Conservation (phyloP, 2,329 filamentous ascomycete genomes). For the Ophiostoma quercus region DNA sequence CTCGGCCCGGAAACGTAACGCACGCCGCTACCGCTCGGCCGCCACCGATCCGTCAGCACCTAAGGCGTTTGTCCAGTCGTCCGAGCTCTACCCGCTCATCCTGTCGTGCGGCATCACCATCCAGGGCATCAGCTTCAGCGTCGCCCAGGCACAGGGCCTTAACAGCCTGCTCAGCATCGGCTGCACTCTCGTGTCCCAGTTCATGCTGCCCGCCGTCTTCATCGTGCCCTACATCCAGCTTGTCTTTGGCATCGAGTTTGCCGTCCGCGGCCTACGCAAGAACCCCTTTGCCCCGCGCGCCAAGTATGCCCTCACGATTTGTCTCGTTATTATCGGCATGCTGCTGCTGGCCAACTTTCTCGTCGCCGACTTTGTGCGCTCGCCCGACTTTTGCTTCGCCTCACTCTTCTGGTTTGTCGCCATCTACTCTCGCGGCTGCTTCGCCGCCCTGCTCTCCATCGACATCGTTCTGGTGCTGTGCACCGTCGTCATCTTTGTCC, state of each 20-base stretch:
- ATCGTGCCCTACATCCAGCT: constrained; percentile 61
- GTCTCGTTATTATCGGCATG: constrained; percentile 47
- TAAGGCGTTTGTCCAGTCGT: constrained; percentile 41
- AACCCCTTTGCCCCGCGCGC: constrained; percentile 54
- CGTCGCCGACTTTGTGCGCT: constrained; percentile 50
- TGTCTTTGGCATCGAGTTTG: constrained; percentile 59
- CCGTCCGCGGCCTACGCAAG: constrained; percentile 49
- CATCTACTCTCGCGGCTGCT: constrained; percentile 53
- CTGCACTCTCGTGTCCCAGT: constrained; percentile 51
- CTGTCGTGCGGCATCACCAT: constrained; percentile 53
- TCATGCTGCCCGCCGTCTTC: constrained; percentile 61
- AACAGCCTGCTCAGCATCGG: constrained; percentile 46
- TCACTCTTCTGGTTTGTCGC: constrained; percentile 63
- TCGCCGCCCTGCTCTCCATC: constrained; percentile 50
- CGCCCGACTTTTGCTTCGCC: constrained; percentile 59
- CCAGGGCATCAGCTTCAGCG: constrained; percentile 54
- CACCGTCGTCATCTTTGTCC: constrained; percentile 51
- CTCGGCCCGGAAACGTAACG: constrained; percentile 40
- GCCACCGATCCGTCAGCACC: constrained; percentile 31
- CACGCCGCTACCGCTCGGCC: constrained; percentile 38
- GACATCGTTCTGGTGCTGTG: constrained; percentile 47
- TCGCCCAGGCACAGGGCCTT: constrained; percentile 52
- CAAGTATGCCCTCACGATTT: constrained; percentile 56
- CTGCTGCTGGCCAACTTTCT: constrained; percentile 54
- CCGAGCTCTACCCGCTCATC: constrained; percentile 52